Percentiles rank a stretch among this genome's conserved stretches.
Evolutionary conservation across 345 rosid genomes (phyloP).

Genomic region (Carallia brachiata): DNA sequence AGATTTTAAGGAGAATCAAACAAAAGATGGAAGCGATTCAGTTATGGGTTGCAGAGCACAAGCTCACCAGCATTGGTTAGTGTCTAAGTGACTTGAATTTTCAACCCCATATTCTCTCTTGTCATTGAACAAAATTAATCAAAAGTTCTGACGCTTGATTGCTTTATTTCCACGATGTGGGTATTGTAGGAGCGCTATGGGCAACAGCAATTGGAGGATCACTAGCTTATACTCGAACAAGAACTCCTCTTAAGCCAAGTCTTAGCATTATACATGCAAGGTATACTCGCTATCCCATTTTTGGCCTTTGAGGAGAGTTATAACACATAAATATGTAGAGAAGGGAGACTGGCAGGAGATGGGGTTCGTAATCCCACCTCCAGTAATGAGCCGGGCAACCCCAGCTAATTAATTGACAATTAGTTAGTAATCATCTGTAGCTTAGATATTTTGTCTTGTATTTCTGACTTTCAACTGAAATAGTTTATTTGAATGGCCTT

Average conservation of each 20-base stretch:
- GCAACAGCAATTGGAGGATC: conserved; percentile 64
- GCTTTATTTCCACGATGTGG: neutral
- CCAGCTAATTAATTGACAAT: no score
- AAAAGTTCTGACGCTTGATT: neutral
- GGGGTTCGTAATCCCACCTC: no score
- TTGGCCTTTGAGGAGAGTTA: no score
- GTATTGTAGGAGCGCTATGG: conserved; percentile 52
- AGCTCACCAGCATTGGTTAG: conserved; percentile 60
- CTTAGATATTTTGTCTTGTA: no score
- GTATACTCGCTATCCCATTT: conserved; percentile 14
- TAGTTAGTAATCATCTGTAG: no score
- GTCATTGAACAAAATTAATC: no score
- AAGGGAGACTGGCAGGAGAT: no score
- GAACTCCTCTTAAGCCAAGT: conserved; percentile 60
- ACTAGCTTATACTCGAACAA: conserved; percentile 44
- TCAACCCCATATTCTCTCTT: neutral
- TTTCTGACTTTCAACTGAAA: no score
- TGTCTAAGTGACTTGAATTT: neutral
- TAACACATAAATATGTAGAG: no score
- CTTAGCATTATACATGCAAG: conserved; percentile 74
- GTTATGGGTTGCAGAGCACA: conserved; percentile 66
- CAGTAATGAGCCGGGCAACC: no score
- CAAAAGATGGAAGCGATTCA: conserved; percentile 54
- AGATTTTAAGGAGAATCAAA: no score
- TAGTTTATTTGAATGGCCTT: neutral